Evolutionary conservation across 345 rosid genomes (phyloP), one percentile per base, ranked within the genome.

Genomic region (Linum trigynum): DNA sequence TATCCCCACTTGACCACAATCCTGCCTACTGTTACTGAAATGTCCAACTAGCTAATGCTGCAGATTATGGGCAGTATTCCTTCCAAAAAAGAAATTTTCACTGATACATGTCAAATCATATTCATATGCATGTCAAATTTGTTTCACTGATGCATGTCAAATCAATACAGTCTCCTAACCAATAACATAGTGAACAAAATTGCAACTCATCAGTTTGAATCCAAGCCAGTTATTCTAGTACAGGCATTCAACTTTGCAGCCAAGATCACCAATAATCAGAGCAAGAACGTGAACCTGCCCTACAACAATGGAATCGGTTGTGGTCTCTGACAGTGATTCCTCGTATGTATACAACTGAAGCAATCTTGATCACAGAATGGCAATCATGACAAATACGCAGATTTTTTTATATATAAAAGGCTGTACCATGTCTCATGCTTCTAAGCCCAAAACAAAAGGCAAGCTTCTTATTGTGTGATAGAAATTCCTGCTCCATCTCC

Each of bases 281-380:
- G 71, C 97, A 91, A 71, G 97, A 88, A 73, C 96, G 86, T 2
- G 82, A 82, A 55, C 92, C 92, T 62, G 76, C 71, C 55, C 72
- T 81, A 76, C 88, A 91, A 60, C 77, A 77, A 75, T 91, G 96
- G 73, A 91, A 91, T 38, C 96, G 85, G 65, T 86, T 85, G n/a
- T 89, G 85, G 62, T 88, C 97, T 74, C 97, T 82, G 56, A 86
- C 75, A 35, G 83, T 76, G 58, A 88, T 83, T 67, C 85, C 84
- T 74, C 86, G 69, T n/a, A 73, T 74, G 57, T 83, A 91, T 5
- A 88, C 55, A 67, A 72, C 60, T 2, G 97, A 88, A 65, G 77
- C 77, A 64, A 83, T 72, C 76, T 83, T 82, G 42, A 91, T 68
- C n/a, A 87, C 94, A 16, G 89, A 73, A 69, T 88, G 97, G 67